A percentile compares a stretch with the other conserved stretches of the same genome.
These are phyloP conservation scores for Ophiostoma tasmaniense DNA, from an alignment of 2,329 filamentous ascomycete species.

Conservation along the genomic window DNA sequence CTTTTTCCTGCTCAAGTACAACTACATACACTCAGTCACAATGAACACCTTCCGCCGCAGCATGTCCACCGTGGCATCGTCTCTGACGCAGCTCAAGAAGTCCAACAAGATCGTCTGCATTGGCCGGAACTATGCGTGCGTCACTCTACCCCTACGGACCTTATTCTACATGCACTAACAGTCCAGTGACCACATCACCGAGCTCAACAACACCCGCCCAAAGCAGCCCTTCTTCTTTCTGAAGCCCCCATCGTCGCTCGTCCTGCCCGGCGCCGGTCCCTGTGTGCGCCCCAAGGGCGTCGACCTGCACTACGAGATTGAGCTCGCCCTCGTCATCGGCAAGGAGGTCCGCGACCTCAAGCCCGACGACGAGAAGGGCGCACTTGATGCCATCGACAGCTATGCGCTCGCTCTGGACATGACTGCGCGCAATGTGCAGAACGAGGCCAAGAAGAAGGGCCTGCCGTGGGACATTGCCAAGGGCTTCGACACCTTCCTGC, in stretches of 20 bases:
- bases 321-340: slow-evolving; percentile 83
- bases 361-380: slow-evolving; percentile 63
- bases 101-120: slow-evolving; percentile 71
- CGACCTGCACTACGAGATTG: slow-evolving; percentile 87
- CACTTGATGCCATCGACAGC: slow-evolving; percentile 71
- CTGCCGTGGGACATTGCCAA: slow-evolving; percentile 95
- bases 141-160: slow-evolving; percentile 5
- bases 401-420: slow-evolving; percentile 94
- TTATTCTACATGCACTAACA: background rate
- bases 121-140: slow-evolving; percentile 88
- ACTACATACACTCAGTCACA: background rate
- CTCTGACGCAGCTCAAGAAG: slow-evolving; percentile 33
- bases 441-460: slow-evolving; percentile 94
- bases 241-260: slow-evolving; percentile 81
- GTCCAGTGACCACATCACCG: slow-evolving; percentile 77
- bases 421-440: slow-evolving; percentile 91
- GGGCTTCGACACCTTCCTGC: slow-evolving; percentile 95
- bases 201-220: slow-evolving; percentile 78
- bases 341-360: slow-evolving; percentile 69
- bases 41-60: slow-evolving; percentile 25
- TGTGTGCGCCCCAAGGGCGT: slow-evolving; percentile 76
- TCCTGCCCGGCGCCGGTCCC: slow-evolving; percentile 64
- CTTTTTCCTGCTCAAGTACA: background rate
- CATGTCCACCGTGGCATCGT: slow-evolving; percentile 30
- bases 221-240: slow-evolving; percentile 99